Conservation (phyloP, 805 yeast genomes). For the Schwanniomyces pseudopolymorphus region DNA sequence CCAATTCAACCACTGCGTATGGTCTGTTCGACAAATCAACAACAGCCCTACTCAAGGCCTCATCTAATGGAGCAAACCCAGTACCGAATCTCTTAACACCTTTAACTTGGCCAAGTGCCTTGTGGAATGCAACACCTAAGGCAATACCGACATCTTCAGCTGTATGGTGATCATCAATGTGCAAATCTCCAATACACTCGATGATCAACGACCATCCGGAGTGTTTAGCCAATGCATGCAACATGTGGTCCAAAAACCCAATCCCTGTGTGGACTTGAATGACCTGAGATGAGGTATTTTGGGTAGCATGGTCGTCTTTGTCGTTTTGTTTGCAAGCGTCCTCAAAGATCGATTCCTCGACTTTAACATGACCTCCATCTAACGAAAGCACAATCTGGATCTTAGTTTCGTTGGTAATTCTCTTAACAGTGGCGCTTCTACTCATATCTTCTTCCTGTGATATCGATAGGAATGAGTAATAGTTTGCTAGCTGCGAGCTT, state of each 20-base stretch:
- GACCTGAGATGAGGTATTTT: constrained; percentile 65
- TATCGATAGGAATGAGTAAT: not conserved
- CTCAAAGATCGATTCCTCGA: constrained; percentile 59
- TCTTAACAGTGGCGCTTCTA: constrained; percentile 47
- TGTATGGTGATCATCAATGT: constrained; percentile 96
- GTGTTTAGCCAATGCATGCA: constrained; percentile 95
- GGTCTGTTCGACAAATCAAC: constrained; percentile 94
- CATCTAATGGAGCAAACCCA: constrained; percentile 95
- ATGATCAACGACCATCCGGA: constrained; percentile 92
- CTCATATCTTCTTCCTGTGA: constrained; percentile 3
- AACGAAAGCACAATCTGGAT: constrained; percentile 81
- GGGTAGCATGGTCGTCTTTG: constrained; percentile 58
- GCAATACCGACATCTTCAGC: constrained; percentile 96
- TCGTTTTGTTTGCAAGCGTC: constrained; percentile 22
- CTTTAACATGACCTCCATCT: constrained; percentile 77
- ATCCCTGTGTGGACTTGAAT: constrained; percentile 87
- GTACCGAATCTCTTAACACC: constrained; percentile 92
- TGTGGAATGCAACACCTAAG: constrained; percentile 82
- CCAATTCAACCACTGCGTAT: constrained; percentile 84
- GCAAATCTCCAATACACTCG: constrained; percentile 91
- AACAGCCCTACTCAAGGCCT: constrained; percentile 94
- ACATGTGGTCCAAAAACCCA: constrained; percentile 96
- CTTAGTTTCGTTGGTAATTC: constrained; percentile 91
- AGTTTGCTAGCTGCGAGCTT: not conserved
- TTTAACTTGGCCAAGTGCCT: constrained; percentile 83